Evolutionary conservation across 2,329 filamentous ascomycete genomes (phyloP).

Genomic region (Fusarium sp.): DNA sequence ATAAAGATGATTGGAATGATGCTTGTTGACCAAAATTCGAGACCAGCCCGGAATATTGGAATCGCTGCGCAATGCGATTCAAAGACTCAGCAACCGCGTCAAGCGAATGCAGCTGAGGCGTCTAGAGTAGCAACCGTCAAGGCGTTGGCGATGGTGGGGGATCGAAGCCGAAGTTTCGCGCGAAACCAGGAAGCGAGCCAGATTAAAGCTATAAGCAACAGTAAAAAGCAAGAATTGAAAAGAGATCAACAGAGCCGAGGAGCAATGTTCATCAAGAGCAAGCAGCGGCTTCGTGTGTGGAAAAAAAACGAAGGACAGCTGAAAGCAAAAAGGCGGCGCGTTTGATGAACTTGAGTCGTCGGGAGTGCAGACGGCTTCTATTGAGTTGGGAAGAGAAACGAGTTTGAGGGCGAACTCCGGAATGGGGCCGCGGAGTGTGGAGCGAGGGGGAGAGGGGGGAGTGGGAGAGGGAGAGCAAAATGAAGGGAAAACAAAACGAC

Average conservation of each 20-base stretch:
- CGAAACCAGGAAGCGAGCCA: conserved; percentile 49
- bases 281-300: conserved; percentile 44
- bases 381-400: conserved; percentile 47
- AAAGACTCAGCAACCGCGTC: conserved; percentile 59
- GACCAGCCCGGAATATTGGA: conserved; percentile 61
- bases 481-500: conserved; percentile 50
- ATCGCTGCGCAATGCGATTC: conserved; percentile 49
- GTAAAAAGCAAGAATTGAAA: conserved; percentile 49
- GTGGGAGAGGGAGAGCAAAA: conserved; percentile 45
- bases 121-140: conserved; percentile 57
- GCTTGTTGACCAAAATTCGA: conserved; percentile 55
- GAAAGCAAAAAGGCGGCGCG: conserved; percentile 39
- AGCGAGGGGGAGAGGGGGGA: conserved; percentile 42
- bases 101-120: conserved; percentile 57
- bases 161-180: conserved; percentile 50
- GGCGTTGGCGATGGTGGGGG: conserved; percentile 50
- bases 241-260: conserved; percentile 48
- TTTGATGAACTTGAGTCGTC: conserved; percentile 45
- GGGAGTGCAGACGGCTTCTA: conserved; percentile 41
- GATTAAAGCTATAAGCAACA: conserved; percentile 60
- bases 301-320: conserved; percentile 50
- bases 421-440: conserved; percentile 52
- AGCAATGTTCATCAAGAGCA: conserved; percentile 46
- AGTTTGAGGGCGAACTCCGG: conserved; percentile 47
- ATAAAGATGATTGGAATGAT: conserved; percentile 46